A percentile compares a stretch with the other conserved stretches of the same genome.
Evolutionary conservation across 352 stramenopile genomes (phyloP).

Genomic region (Thalassiosira livingstoniorum): DNA sequence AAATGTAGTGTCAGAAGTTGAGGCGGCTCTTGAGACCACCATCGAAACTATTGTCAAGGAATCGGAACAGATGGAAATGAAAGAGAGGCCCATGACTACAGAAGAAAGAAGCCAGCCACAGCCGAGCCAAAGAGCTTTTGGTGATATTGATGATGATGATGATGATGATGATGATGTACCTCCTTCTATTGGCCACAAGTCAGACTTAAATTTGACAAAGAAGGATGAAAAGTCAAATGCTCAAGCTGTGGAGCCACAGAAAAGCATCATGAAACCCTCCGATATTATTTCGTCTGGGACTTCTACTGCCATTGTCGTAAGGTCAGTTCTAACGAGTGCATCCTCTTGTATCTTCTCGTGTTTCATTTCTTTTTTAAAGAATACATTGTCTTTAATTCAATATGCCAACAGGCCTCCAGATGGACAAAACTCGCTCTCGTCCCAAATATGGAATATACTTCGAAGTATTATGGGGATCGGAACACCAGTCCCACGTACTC

Average conservation of each 20-base stretch:
- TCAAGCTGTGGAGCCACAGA: background rate
- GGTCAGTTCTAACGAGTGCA: background rate
- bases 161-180: background rate
- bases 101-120: background rate
- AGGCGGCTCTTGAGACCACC: background rate
- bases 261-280: slow-evolving; percentile 18
- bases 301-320: slow-evolving; percentile 31
- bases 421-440: slow-evolving; percentile 11
- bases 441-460: slow-evolving; percentile 35
- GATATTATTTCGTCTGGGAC: background rate
- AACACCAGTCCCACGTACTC: background rate
- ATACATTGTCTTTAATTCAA: background rate
- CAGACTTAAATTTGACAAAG: background rate
- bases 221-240: background rate
- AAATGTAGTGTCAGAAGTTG: background rate
- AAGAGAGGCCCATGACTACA: background rate
- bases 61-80: background rate
- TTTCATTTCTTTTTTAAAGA: background rate
- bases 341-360: background rate
- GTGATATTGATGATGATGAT: slow-evolving; percentile 7
- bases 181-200: background rate
- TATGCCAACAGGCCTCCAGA: slow-evolving; percentile 10
- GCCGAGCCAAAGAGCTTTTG: background rate
- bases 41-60: background rate
- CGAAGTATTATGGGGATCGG: slow-evolving; percentile 25